Base-by-base conservation (phyloP, 805 yeast genomes). In the Saturnispora sanitii region DNA sequence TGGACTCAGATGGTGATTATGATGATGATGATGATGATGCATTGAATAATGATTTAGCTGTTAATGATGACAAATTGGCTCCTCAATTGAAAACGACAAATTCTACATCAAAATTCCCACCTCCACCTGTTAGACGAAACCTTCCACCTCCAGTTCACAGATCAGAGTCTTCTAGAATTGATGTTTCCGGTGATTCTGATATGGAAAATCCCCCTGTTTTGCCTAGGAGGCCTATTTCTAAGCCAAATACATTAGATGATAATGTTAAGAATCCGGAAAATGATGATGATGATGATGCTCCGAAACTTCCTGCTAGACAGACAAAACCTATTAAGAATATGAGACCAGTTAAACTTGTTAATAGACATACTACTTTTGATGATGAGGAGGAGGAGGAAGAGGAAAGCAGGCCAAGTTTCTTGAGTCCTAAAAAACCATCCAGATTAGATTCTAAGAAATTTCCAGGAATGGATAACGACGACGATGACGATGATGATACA, bases 91-190 rank as follows among this genome's bases (percentile, higher is more conserved):
- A 9, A 20, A 12, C 32, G 25, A 18, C 15, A 22, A 31, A 31
- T 3, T 27, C 16, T 7, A 20, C 22, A 18, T 12, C 25, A 4
- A 32, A 19, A 7, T 32, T 32, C n/a, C 35, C 35, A 8, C 35
- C 35, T 2, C 38, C 19, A 25, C 45, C 37, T 4, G 23, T 19
- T 12, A 40, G 39, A 40, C 16, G 34, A 23, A n/a, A 32, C 18
- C 43, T 39, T 4, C 40, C 39, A 15, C 48, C 48, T 3, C 48
- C 44, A 27, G 17, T 30, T 12, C 3, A 20, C n/a, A 6, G 2
- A 6, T 31, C 21, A 6, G 20, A 9, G 9, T 5, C 6, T 17
- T 5, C 22, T 31, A 13, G 6, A 8, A 9, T 16, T 31, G 34
- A 17, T 7, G 13, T 9, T 18, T 5, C 6, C 15, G n/a, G 12